phyloP scores from a whole-genome alignment of 1,284 basidiomycete species.

The Cutaneotrichosporon spelunceum region DNA sequence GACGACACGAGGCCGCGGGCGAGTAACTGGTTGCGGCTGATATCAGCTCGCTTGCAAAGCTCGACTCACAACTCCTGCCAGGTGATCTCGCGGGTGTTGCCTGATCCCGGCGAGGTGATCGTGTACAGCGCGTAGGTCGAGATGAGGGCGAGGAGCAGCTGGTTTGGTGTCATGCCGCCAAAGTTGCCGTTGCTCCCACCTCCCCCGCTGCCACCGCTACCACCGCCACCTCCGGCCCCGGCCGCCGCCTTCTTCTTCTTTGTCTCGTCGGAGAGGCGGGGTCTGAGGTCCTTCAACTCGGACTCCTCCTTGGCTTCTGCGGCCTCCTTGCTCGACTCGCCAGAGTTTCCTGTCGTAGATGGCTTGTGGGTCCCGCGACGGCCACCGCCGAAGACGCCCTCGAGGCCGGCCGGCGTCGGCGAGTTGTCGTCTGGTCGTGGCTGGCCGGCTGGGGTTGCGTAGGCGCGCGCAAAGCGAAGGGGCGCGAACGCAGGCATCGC shows the following conservation, averaged over 20 bases:
- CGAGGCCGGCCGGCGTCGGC: slow-evolving; percentile 43
- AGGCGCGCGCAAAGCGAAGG: slow-evolving; percentile 23
- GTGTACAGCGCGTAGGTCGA: slow-evolving; percentile 28
- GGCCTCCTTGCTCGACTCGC: slow-evolving; percentile 33
- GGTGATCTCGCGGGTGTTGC: slow-evolving; percentile 75
- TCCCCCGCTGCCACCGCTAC: slow-evolving; percentile 33
- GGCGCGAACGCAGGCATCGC: slow-evolving; percentile 16
- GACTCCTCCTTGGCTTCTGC: slow-evolving; percentile 29
- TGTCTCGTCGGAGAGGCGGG: slow-evolving; percentile 40
- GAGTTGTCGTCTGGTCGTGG: slow-evolving; percentile 38
- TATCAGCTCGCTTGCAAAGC: slow-evolving; percentile 9
- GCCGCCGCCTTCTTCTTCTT: slow-evolving; percentile 33
- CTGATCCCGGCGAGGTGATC: slow-evolving; percentile 38
- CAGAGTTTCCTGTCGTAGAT: neutral
- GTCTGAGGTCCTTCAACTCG: slow-evolving; percentile 33
- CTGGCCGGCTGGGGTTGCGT: slow-evolving; percentile 33
- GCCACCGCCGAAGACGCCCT: slow-evolving; percentile 42
- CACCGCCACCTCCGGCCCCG: slow-evolving; percentile 35
- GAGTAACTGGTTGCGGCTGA: slow-evolving; percentile 78
- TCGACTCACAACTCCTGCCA: slow-evolving; percentile 83
- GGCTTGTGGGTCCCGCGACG: slow-evolving; percentile 8
- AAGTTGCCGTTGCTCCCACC: slow-evolving; percentile 28
- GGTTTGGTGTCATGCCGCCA: slow-evolving; percentile 47
- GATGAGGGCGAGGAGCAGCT: slow-evolving; percentile 43
- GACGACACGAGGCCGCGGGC: slow-evolving; percentile 96